A percentile compares a stretch with the other conserved stretches of the same genome.
phyloP scores from a whole-genome alignment of 129 eudicot species.

The Tanacetum coccineum region DNA sequence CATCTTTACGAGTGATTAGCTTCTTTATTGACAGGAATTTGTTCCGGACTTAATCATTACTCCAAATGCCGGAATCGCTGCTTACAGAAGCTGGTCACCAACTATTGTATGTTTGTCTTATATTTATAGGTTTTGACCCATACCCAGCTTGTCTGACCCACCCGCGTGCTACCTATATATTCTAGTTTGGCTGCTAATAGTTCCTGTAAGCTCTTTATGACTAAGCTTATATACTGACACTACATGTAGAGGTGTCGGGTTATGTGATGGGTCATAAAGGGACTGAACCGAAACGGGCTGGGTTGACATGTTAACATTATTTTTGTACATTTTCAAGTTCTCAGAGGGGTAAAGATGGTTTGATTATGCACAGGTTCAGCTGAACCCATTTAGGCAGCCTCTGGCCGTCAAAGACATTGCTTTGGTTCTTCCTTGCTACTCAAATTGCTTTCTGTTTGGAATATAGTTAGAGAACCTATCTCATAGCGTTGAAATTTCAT shows the following conservation, averaged over 20 bases:
- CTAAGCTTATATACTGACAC: neutral
- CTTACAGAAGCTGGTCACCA: constrained; percentile 81
- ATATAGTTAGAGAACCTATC: constrained; percentile 26
- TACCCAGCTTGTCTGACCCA: neutral
- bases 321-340: too few relatives aligned
- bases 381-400: constrained; percentile 94
- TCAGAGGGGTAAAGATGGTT: too few relatives aligned
- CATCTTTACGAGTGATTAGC: constrained; percentile 8
- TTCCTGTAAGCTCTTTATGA: constrained; percentile 42
- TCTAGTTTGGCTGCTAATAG: neutral
- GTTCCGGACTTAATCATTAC: constrained; percentile 68
- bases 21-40: constrained; percentile 48
- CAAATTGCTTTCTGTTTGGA: constrained; percentile 87
- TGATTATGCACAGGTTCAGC: constrained; percentile 44
- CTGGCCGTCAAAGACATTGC: constrained; percentile 62
- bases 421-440: constrained; percentile 74
- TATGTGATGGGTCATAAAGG: too few relatives aligned
- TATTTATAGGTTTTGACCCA: neutral
- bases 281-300: too few relatives aligned
- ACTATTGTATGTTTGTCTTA: constrained; percentile 73
- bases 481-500: too few relatives aligned
- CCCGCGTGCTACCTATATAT: neutral
- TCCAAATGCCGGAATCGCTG: constrained; percentile 94
- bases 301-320: too few relatives aligned
- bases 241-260: too few relatives aligned